Evolutionary conservation across 257 asterid species (phyloP).

Genomic region (Solanum okadae): DNA sequence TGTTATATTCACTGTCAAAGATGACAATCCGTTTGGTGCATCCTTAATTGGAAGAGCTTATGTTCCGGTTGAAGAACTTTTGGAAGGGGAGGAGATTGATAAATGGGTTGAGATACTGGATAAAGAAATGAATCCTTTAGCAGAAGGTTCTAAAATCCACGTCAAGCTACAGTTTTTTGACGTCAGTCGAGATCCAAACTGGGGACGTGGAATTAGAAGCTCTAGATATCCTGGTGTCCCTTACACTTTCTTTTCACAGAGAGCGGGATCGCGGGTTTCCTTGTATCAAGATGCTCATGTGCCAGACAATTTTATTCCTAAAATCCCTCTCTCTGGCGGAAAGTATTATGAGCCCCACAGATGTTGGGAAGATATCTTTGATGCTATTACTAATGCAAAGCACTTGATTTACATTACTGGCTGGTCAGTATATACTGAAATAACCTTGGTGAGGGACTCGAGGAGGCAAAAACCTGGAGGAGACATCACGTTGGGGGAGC

Average conservation of each 20-base stretch:
- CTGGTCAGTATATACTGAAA: slow-evolving; percentile 85
- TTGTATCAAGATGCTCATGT: slow-evolving; percentile 74
- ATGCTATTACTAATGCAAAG: slow-evolving; percentile 67
- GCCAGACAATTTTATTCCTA: slow-evolving; percentile 67
- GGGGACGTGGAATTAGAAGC: slow-evolving; percentile 60
- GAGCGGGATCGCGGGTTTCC: slow-evolving; percentile 64
- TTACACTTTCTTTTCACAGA: slow-evolving; percentile 62
- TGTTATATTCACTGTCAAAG: slow-evolving; percentile 78
- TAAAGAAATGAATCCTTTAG: slow-evolving; percentile 55
- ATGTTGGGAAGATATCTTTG: slow-evolving; percentile 80
- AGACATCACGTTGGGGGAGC: slow-evolving; percentile 56
- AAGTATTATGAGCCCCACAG: slow-evolving; percentile 58
- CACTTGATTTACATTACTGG: slow-evolving; percentile 86
- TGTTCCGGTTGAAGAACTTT: slow-evolving; percentile 53
- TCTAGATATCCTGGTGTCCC: slow-evolving; percentile 77
- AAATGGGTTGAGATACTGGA: slow-evolving; percentile 80
- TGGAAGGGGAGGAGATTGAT: slow-evolving; percentile 80
- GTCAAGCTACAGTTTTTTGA: slow-evolving; percentile 71
- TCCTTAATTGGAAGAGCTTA: slow-evolving; percentile 89
- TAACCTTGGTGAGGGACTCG: slow-evolving; percentile 60
- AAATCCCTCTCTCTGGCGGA: slow-evolving; percentile 63
- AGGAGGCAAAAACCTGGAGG: slow-evolving; percentile 79
- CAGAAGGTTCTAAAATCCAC: slow-evolving; percentile 72
- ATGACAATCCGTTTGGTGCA: slow-evolving; percentile 90
- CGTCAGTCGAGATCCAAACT: slow-evolving; percentile 48